Evolutionary conservation across 139 green algal species (phyloP).

Genomic region (Spirogloea muscicola): DNA sequence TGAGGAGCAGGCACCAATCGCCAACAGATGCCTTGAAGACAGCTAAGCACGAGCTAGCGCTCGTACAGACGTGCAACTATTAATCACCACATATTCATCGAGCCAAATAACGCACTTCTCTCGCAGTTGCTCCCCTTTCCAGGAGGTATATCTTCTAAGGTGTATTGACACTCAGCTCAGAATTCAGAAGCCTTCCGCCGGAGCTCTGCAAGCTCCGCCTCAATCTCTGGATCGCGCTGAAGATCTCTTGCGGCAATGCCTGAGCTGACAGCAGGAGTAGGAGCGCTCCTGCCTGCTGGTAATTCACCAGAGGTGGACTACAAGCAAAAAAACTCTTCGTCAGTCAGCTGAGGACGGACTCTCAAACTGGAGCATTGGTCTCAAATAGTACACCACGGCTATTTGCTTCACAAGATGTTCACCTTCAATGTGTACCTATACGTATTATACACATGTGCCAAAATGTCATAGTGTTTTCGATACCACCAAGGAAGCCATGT

Average conservation of each 20-base stretch:
- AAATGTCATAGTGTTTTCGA: background rate
- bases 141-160: too few relatives aligned
- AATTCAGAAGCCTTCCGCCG: slow-evolving; percentile 45
- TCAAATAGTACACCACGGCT: background rate
- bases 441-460: slow-evolving; percentile 14
- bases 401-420: background rate
- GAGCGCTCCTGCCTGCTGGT: slow-evolving; percentile 11
- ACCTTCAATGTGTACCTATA: background rate
- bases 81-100: too few relatives aligned
- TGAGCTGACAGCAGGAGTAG: background rate
- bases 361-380: background rate
- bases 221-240: too few relatives aligned
- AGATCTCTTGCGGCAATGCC: slow-evolving; percentile 38
- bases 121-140: too few relatives aligned
- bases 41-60: too few relatives aligned
- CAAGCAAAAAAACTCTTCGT: background rate
- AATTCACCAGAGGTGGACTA: slow-evolving; percentile 54
- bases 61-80: too few relatives aligned
- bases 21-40: too few relatives aligned
- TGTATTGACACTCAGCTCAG: too few relatives aligned
- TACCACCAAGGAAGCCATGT: background rate
- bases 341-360: background rate
- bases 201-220: slow-evolving; percentile 54
- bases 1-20: too few relatives aligned
- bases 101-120: too few relatives aligned